Conservation (phyloP, 345 rosid genomes). For the Turritis glabra region DNA sequence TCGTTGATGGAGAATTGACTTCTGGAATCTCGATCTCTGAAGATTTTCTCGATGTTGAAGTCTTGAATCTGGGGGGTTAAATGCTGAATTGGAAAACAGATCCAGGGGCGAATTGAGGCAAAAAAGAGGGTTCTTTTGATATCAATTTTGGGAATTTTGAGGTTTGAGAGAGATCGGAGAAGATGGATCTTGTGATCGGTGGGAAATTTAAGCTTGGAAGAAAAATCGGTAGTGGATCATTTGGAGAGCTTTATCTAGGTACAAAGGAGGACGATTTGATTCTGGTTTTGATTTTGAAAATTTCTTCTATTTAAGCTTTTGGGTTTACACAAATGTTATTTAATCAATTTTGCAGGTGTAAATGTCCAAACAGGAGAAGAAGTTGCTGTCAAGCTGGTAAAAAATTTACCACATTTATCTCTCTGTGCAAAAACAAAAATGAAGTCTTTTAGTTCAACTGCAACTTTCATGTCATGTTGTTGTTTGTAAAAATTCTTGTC, state of each 20-base stretch:
- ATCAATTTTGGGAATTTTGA: background rate
- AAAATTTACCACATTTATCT: conserved; percentile 3
- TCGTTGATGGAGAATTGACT: conserved; percentile 21
- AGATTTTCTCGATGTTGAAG: conserved; percentile 3
- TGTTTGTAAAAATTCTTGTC: conserved; percentile 3
- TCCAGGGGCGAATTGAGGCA: conserved; percentile 13
- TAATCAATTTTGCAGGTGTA: conserved; percentile 49
- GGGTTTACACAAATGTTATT: conserved; percentile 1
- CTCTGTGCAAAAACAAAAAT: background rate
- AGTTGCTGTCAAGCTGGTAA: conserved; percentile 87
- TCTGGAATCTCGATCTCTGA: conserved; percentile 6
- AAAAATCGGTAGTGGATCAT: conserved; percentile 91
- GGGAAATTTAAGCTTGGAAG: conserved; percentile 83
- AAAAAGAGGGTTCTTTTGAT: background rate
- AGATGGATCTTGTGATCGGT: conserved; percentile 69
- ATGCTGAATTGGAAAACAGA: conserved; percentile 21
- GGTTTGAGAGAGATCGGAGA: conserved; percentile 11
- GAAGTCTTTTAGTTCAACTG: background rate
- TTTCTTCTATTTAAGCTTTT: background rate
- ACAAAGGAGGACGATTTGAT: background rate
- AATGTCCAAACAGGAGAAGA: conserved; percentile 88
- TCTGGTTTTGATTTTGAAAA: background rate
- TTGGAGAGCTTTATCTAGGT: conserved; percentile 87
- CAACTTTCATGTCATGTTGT: conserved; percentile 28
- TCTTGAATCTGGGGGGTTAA: conserved; percentile 23